Percentiles rank a stretch among this genome's conserved stretches.
Evolutionary conservation across 176 grass and related monocot species (phyloP).

Genomic region (Musa itinerans): DNA sequence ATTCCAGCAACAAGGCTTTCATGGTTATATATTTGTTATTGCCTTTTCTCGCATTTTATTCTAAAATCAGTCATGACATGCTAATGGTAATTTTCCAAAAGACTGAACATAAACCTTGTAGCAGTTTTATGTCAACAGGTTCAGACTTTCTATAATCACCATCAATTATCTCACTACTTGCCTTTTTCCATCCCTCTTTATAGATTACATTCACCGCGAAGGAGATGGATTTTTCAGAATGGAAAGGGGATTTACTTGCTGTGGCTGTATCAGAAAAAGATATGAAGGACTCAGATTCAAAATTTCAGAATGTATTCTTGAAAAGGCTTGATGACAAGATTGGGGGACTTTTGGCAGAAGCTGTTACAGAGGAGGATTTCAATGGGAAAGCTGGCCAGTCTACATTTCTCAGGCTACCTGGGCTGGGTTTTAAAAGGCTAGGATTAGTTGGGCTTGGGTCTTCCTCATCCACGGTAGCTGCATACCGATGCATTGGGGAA

Average conservation of each 20-base stretch:
- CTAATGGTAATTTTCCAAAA: background rate
- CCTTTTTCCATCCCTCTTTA: background rate
- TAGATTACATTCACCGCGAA: conserved; percentile 65
- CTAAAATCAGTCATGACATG: too few species aligned
- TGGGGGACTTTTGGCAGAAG: conserved; percentile 59
- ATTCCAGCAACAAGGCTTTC: background rate
- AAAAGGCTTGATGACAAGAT: conserved; percentile 65
- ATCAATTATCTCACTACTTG: background rate
- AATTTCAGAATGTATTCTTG: conserved; percentile 63
- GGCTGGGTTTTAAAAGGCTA: conserved; percentile 80
- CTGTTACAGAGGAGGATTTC: conserved; percentile 74
- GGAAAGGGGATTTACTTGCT: conserved; percentile 80
- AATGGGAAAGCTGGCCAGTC: conserved; percentile 72
- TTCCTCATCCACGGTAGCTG: conserved; percentile 34
- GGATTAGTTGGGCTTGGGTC: conserved; percentile 61
- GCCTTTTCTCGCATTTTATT: too few species aligned
- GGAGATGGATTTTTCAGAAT: conserved; percentile 59
- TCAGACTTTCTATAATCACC: background rate
- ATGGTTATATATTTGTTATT: background rate
- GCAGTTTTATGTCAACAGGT: background rate
- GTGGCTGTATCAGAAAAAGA: conserved; percentile 87
- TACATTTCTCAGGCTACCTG: conserved; percentile 55
- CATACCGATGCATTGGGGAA: conserved; percentile 54
- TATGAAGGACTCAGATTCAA: conserved; percentile 59
- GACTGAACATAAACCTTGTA: background rate